Evolutionary conservation across 805 yeast genomes (phyloP).

Genomic region (Tetrapisispora arboricola): DNA sequence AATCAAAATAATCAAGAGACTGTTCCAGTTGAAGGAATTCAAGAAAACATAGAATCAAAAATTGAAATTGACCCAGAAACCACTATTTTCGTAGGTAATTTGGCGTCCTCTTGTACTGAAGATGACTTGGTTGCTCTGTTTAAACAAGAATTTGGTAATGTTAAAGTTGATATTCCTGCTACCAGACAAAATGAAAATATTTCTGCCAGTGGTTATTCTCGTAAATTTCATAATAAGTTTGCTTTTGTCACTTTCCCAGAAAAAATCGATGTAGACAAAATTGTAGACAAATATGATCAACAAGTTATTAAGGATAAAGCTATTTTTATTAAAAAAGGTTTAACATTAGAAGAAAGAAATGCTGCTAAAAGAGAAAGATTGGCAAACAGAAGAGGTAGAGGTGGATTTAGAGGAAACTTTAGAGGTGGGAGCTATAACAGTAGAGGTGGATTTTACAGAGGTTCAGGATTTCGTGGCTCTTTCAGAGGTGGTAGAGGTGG

Average conservation of each 20-base stretch:
- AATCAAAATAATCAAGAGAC: background rate
- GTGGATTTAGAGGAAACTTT: constrained; percentile 10
- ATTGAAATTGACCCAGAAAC: constrained; percentile 24
- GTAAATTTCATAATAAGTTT: constrained; percentile 21
- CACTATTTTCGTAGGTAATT: constrained; percentile 27
- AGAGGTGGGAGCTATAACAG: constrained; percentile 7
- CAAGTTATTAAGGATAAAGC: constrained; percentile 24
- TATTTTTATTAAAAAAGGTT: constrained; percentile 25
- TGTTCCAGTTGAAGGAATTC: background rate
- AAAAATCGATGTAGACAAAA: constrained; percentile 23
- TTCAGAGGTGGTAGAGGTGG: constrained; percentile 9
- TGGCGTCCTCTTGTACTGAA: constrained; percentile 22
- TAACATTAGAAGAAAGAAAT: constrained; percentile 11
- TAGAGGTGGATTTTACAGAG: constrained; percentile 6
- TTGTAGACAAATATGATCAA: constrained; percentile 12
- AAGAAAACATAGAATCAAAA: constrained; percentile 1
- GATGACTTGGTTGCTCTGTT: constrained; percentile 22
- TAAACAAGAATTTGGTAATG: constrained; percentile 19
- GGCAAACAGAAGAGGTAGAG: constrained; percentile 7
- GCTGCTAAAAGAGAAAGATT: constrained; percentile 6
- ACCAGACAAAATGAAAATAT: constrained; percentile 14
- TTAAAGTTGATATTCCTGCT: constrained; percentile 25
- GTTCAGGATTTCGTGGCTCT: constrained; percentile 6
- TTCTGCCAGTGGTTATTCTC: constrained; percentile 4
- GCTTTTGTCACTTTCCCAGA: constrained; percentile 27